Base-by-base conservation (phyloP, 2,329 filamentous ascomycete genomes). In the Parascedosporium putredinis region DNA sequence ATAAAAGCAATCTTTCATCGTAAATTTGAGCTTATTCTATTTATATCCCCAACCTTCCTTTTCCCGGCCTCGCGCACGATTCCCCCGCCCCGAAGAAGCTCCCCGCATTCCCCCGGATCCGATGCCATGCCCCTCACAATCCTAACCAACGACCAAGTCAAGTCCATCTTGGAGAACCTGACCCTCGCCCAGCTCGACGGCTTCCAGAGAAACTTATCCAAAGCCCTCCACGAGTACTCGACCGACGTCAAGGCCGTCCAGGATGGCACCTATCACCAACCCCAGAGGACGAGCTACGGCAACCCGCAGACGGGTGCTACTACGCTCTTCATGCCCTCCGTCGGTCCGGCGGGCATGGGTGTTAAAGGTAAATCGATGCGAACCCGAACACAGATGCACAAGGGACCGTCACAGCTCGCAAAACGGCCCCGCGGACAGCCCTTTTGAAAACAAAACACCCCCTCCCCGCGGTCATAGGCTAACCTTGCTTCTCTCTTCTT, bases 261-360 rank as follows among this genome's bases (percentile, higher is more conserved):
- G 29, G 63, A 64, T 33, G 67, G 65, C 31, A 58, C 73, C 3
- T 70, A 75, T 50, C 72, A 81, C 55, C 78, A 83, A 56, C 80
- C 79, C 5, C 67, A 72, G 50, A 70, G 77, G 27, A 71, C 71
- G 8, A 64, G 70, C 0, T 68, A 79, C 6, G 61, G 71, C 36
- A 75, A 74, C 23, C 60, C 65, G 1, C 62, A 61, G 0, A 75
- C 73, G 14, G 72, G 72, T 36, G 69, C 73, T 25, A 83, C 78
- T 16, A 86, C 82, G 2, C 66, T 88, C 20, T 88, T 88, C 60
- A 88, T 88, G 81, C 85, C 85, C 0, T 83, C 83, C 1, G 79
- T 75, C 22, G 80, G 80, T 52, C 76, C 77, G 0, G 63, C 67
- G 6, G 79, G 78, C 24, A 81, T 86, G 54, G 83, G 79, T 3